These are phyloP conservation scores for Myxozyma kluyveri DNA, from an alignment of 805 yeast genomes.

Conservation along the genomic window DNA sequence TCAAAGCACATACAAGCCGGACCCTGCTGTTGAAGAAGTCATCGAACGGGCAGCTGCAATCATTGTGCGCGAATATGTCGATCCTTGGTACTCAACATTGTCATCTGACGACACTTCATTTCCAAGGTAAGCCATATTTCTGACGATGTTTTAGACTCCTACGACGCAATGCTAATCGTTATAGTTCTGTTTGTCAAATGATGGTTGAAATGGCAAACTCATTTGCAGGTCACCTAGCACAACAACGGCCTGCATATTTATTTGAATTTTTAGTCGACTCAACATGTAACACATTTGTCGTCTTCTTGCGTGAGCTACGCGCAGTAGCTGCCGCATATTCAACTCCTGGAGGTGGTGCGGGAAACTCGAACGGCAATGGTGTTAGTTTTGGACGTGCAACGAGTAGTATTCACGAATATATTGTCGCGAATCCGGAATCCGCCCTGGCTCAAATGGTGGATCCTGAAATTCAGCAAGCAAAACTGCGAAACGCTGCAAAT, in stretches of 20 bases:
- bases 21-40: constrained; percentile 13
- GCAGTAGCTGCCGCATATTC: constrained; percentile 20
- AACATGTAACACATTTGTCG: constrained; percentile 28
- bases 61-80: constrained; percentile 21
- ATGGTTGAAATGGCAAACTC: constrained; percentile 41
- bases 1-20: constrained; percentile 13
- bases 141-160: neutral
- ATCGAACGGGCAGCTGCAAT: constrained; percentile 22
- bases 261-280: constrained; percentile 28
- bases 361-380: neutral
- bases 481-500: constrained; percentile 28
- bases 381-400: neutral
- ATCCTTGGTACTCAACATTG: constrained; percentile 15
- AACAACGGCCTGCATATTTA: constrained; percentile 27
- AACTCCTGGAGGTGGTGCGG: constrained; percentile 11
- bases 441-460: constrained; percentile 32
- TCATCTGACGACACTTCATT: constrained; percentile 20
- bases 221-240: constrained; percentile 21
- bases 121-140: constrained; percentile 6
- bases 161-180: neutral
- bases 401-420: constrained; percentile 22
- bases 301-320: constrained; percentile 30
- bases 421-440: constrained; percentile 31
- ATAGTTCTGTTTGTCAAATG: constrained; percentile 22
- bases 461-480: constrained; percentile 25